Evolutionary conservation across 106 monocot species (phyloP).

Genomic region (Posidonia australis): DNA sequence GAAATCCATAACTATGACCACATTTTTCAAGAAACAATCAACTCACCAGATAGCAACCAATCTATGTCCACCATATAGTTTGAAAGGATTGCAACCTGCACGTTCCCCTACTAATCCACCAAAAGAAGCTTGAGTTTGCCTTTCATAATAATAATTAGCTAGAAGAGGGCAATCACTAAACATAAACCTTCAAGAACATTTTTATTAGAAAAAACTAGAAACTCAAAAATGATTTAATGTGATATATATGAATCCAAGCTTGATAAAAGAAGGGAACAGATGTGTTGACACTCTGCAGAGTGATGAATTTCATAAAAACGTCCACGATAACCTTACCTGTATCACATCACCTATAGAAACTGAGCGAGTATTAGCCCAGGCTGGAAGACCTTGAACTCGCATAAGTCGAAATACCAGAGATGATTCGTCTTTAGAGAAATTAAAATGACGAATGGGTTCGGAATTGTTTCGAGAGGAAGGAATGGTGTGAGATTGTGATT

Average conservation of each 20-base stretch:
- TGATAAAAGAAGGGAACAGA: neutral
- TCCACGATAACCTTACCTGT: conserved; percentile 29
- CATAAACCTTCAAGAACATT: neutral
- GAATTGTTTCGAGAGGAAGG: conserved; percentile 21
- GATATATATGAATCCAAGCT: no score
- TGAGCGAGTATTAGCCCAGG: conserved; percentile 69
- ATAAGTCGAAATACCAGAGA: conserved; percentile 53
- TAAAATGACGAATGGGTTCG: conserved; percentile 36
- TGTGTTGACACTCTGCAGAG: neutral
- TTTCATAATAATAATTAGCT: neutral
- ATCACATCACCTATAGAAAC: conserved; percentile 84
- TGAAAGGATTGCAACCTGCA: conserved; percentile 80
- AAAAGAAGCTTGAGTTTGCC: neutral
- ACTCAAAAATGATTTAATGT: no score
- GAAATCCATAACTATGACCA: neutral
- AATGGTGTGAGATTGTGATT: neutral
- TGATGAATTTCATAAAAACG: neutral
- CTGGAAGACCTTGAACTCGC: conserved; percentile 72
- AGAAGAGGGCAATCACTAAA: neutral
- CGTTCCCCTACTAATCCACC: conserved; percentile 52
- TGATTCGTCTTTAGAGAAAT: conserved; percentile 25
- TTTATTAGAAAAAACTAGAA: no score
- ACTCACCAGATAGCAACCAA: conserved; percentile 83
- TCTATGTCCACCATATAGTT: conserved; percentile 99
- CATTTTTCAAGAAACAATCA: neutral